phyloP scores from a whole-genome alignment of 768 basidiomycete genomes.

The Tulasnella sp. region DNA sequence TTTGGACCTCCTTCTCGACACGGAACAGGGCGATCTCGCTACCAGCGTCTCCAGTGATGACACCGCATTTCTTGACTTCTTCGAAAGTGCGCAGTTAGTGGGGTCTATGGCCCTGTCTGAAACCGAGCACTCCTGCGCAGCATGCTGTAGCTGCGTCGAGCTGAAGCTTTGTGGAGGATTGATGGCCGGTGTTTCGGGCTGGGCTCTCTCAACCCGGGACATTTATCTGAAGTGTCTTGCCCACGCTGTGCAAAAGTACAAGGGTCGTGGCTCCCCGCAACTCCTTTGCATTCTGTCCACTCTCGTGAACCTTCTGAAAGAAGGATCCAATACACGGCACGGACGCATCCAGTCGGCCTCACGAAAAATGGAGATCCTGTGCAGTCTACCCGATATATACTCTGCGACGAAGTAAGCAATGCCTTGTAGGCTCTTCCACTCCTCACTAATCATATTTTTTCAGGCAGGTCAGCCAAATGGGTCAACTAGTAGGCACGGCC shows the following conservation, averaged over 20 bases:
- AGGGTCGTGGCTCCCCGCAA: neutral
- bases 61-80: neutral
- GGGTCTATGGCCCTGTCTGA: neutral
- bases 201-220: neutral
- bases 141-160: slow-evolving; percentile 6
- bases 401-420: neutral
- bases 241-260: neutral
- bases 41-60: neutral
- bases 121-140: neutral
- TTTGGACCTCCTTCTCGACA: neutral
- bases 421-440: neutral
- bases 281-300: neutral
- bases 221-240: neutral
- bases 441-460: neutral
- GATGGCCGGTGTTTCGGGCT: neutral
- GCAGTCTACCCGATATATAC: neutral
- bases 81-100: neutral
- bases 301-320: neutral
- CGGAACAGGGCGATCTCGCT: neutral
- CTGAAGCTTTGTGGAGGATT: neutral
- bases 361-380: neutral
- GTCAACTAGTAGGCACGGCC: neutral
- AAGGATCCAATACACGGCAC: neutral
- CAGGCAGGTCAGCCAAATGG: neutral
- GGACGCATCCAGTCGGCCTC: neutral